Conservation (phyloP, 2,329 filamentous ascomycete genomes). For the Exophiala sideris region DNA sequence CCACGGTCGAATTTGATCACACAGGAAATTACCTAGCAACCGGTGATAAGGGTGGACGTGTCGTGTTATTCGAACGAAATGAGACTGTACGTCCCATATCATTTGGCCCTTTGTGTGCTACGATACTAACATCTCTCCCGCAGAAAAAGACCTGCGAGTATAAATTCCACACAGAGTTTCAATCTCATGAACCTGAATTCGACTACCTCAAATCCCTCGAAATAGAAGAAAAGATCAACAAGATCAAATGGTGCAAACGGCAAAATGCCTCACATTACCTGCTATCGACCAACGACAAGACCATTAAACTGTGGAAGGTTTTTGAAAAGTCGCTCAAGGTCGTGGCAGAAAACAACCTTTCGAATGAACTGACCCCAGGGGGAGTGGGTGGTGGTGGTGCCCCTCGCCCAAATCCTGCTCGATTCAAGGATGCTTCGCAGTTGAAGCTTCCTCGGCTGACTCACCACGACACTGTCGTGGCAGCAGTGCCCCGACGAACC, state of each 20-base stretch:
- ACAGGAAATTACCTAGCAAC: constrained; percentile 53
- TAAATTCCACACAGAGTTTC: constrained; percentile 99
- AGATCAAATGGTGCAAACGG: constrained; percentile 99
- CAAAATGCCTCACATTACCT: constrained; percentile 99
- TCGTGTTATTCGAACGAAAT: constrained; percentile 65
- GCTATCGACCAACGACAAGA: constrained; percentile 98
- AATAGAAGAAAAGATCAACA: constrained; percentile 99
- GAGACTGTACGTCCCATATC: constrained; percentile 69
- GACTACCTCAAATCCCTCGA: constrained; percentile 98
- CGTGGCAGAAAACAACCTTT: constrained; percentile 97
- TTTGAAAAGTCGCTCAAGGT: constrained; percentile 99
- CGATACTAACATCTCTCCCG: constrained; percentile 14
- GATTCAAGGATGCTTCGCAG: constrained; percentile 76
- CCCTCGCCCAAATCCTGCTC: constrained; percentile 65
- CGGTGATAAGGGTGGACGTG: constrained; percentile 50
- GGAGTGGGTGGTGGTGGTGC: constrained; percentile 70
- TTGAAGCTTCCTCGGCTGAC: constrained; percentile 94
- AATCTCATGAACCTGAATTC: constrained; percentile 98
- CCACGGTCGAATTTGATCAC: constrained; percentile 52
- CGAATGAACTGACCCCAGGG: constrained; percentile 82
- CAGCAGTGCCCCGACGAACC: constrained; percentile 89
- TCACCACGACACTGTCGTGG: constrained; percentile 97
- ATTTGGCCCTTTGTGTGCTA: background rate
- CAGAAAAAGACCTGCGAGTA: constrained; percentile 99
- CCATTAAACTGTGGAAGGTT: constrained; percentile 99